Evolutionary conservation across 2,329 filamentous ascomycete genomes (phyloP), one percentile per base, ranked within the genome.

Genomic region (Penicillium sp.): DNA sequence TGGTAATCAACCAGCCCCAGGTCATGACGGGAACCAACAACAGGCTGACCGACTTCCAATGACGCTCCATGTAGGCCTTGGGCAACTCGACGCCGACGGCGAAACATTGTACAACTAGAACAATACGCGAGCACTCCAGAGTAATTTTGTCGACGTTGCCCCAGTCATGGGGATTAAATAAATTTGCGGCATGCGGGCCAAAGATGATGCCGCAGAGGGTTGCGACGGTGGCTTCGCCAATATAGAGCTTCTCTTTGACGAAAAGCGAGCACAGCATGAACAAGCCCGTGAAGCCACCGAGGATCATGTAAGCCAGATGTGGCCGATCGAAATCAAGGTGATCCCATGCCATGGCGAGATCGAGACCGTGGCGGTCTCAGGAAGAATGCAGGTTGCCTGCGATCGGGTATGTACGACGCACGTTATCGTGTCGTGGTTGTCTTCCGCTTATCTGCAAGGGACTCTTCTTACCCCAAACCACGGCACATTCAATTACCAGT

Each of bases 211-310:
- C 87, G 69, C 86, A 89, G 13, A 89, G 75, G 0, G 87, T 89
- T n/a, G 87, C 87, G 46, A 99, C 91, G 1, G 95, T 98, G 52
- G 95, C 95, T 83, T 99, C 95, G 73, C 95, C 95, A 75, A 99
- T 99, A 81, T 99, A 99, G 72, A 98, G 85, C 75, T 91, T 90
- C 83, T 99, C 95, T 82, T 99, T 99, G 80, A 99, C 96, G 73
- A 98, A 88, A 56, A 96, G 92, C 60, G 95, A 99, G 77, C 92
- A 96, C 60, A 99, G 83, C 95, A 99, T 99, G 81, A 99, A 99
- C 69, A 99, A 82, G 60, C 90, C 92, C 67, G 95, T 99, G 81
- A 99, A 99, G 75, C 94, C 95, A 71, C 95, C 95, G 57, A 99
- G 83, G 78, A 99, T 97, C 79, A 98, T 92, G 79, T 99, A 99